These are phyloP conservation scores for Neoascochyta sp. DNA, from an alignment of 2,329 filamentous ascomycete genomes.

Conservation along the genomic window DNA sequence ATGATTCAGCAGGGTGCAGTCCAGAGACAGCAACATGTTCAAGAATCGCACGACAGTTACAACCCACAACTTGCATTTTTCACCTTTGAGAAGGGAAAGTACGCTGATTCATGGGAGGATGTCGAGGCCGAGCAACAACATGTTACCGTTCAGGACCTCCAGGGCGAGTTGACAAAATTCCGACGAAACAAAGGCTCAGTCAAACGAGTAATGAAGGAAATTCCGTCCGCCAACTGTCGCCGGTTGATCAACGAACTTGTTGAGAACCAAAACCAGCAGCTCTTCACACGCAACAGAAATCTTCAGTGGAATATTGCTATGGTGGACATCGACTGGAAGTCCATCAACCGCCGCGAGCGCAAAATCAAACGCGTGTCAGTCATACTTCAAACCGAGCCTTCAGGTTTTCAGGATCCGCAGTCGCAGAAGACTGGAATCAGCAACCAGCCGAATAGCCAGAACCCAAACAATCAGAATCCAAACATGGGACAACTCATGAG, in stretches of 20 bases:
- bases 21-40: constrained; percentile 7
- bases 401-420: constrained; percentile 11
- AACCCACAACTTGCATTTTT: constrained; percentile 25
- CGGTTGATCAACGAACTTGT: constrained; percentile 26
- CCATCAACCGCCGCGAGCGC: constrained; percentile 9
- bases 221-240: constrained; percentile 25
- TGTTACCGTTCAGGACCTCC: constrained; percentile 19
- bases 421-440: constrained; percentile 1
- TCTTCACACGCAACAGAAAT: constrained; percentile 18
- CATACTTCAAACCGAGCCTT: constrained; percentile 28
- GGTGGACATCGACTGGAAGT: constrained; percentile 23
- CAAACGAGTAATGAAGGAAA: constrained; percentile 19
- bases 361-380: constrained; percentile 24
- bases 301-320: constrained; percentile 28
- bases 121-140: constrained; percentile 21
- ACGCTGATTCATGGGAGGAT: constrained; percentile 23
- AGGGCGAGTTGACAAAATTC: constrained; percentile 20
- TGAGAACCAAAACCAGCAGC: constrained; percentile 22
- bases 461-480: no score
- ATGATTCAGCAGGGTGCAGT: constrained; percentile 9
- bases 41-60: constrained; percentile 8
- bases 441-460: no score
- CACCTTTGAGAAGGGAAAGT: constrained; percentile 21
- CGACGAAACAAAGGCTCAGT: constrained; percentile 16
- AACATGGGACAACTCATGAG: no score